Evolutionary conservation across 306 rosid genomes (phyloP).

Genomic region (Cucumis cinereus): DNA sequence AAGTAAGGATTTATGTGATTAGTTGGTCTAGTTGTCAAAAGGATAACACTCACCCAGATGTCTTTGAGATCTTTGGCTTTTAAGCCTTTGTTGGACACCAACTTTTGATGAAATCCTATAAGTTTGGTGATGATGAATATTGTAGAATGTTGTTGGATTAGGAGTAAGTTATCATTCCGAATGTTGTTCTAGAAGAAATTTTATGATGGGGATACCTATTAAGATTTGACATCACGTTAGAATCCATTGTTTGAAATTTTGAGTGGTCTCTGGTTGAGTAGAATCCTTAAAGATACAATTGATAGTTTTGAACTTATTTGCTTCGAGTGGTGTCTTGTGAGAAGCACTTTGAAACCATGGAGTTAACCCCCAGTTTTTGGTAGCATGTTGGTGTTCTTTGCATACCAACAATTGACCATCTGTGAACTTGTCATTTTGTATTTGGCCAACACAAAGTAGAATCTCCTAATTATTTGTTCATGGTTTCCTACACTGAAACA

Average conservation of each 20-base stretch:
- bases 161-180: not conserved
- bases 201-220: not conserved
- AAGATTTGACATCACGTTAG: not conserved
- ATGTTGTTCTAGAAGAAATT: not conserved
- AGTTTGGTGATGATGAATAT: not conserved
- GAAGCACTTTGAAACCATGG: not conserved
- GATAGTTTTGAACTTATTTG: not conserved
- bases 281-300: not conserved
- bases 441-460: not conserved
- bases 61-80: not conserved
- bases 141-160: not conserved
- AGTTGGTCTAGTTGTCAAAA: not conserved
- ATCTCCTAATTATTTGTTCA: not conserved
- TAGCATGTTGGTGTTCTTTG: not conserved
- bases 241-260: not conserved
- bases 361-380: not conserved
- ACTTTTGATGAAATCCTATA: not conserved
- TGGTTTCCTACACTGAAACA: not conserved
- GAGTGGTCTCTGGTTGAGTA: not conserved
- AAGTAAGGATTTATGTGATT: not conserved
- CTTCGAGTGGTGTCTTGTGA: not conserved
- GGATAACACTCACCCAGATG: not conserved
- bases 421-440: not conserved
- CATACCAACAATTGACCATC: not conserved
- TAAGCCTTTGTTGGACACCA: not conserved